A percentile compares a stretch with the other conserved stretches of the same genome.
phyloP scores from a whole-genome alignment of 2,329 filamentous ascomycete genomes.

The Beauveria bassiana region DNA sequence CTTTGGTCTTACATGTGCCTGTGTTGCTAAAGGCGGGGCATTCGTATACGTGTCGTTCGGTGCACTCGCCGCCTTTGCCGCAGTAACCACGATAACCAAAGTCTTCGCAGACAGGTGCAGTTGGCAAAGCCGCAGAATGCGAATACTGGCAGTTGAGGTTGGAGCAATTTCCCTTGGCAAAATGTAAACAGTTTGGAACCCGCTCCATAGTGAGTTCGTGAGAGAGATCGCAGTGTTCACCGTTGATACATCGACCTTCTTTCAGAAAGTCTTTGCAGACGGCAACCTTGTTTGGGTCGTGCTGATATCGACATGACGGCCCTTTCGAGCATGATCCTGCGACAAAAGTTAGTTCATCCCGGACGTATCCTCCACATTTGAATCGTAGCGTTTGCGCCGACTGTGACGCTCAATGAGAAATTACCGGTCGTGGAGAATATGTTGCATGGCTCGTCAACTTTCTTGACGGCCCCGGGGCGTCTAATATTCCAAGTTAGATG shows the following conservation, averaged over 20 bases:
- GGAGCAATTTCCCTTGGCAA: constrained; percentile 80
- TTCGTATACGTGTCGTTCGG: constrained; percentile 81
- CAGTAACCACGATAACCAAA: constrained; percentile 90
- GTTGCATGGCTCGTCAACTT: constrained; percentile 67
- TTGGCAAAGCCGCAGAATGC: constrained; percentile 70
- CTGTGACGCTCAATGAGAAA: constrained; percentile 32
- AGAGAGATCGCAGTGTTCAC: constrained; percentile 79
- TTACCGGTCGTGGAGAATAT: constrained; percentile 63
- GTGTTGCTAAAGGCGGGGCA: constrained; percentile 94
- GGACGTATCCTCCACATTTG: constrained; percentile 13
- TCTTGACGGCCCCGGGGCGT: constrained; percentile 50
- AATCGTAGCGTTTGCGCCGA: neutral
- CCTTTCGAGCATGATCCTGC: constrained; percentile 82
- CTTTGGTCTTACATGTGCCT: constrained; percentile 70
- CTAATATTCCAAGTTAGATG: constrained; percentile 35
- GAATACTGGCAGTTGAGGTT: constrained; percentile 81
- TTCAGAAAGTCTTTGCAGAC: constrained; percentile 83
- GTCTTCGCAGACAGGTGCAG: constrained; percentile 70
- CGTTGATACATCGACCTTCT: constrained; percentile 68
- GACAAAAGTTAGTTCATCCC: constrained; percentile 34
- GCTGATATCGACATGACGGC: constrained; percentile 68
- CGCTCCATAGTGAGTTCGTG: constrained; percentile 79
- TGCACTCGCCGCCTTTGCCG: constrained; percentile 68
- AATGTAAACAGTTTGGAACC: constrained; percentile 83
- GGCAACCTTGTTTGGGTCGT: constrained; percentile 80